Evolutionary conservation across 169 alveolate genomes (phyloP), one percentile per base, ranked within the genome.

Genomic region (Babesia caballi): DNA sequence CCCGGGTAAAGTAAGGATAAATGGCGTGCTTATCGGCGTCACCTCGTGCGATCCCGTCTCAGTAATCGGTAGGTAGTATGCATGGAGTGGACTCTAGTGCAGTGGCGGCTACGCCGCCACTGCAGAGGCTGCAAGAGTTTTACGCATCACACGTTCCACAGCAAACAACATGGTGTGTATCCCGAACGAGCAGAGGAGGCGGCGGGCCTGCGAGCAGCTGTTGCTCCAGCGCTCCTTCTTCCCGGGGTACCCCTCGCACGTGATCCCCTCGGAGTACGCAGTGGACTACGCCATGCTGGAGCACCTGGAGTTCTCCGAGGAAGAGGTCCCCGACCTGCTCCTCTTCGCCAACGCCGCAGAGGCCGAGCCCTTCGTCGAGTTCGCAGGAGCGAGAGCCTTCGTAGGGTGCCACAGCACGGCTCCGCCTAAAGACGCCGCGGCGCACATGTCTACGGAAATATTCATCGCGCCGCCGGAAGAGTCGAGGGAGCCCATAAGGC

Each of bases 41-140:
- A 81, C 88, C 11, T 81, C 88, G 35, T 81, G 88, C 32, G 88
- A 81, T 59, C 84, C 84, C 4, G 12, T 81, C 38, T 65, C 85
- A 6, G 77, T 73, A 27, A 70, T 78, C 60, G 70, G 87, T 78
- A 69, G n/a, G 83, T 50, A 15, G n/a, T 21, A 19, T 27, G 53
- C 25, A 21, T 46, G n/a, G n/a, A n/a, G n/a, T n/a, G n/a, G n/a
- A n/a, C n/a, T n/a, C n/a, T n/a, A n/a, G n/a, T n/a, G n/a, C n/a
- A n/a, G n/a, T n/a, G n/a, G n/a, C n/a, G n/a, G n/a, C n/a, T n/a
- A n/a, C n/a, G n/a, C n/a, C n/a, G n/a, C n/a, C n/a, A n/a, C n/a
- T n/a, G 14, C 14, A 40, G 9, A n/a, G n/a, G n/a, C n/a, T n/a
- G n/a, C n/a, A n/a, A n/a, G n/a, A n/a, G n/a, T n/a, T n/a, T 12